Conservation (phyloP, 2,329 filamentous ascomycete species). For the Fusarium nodosum region DNA sequence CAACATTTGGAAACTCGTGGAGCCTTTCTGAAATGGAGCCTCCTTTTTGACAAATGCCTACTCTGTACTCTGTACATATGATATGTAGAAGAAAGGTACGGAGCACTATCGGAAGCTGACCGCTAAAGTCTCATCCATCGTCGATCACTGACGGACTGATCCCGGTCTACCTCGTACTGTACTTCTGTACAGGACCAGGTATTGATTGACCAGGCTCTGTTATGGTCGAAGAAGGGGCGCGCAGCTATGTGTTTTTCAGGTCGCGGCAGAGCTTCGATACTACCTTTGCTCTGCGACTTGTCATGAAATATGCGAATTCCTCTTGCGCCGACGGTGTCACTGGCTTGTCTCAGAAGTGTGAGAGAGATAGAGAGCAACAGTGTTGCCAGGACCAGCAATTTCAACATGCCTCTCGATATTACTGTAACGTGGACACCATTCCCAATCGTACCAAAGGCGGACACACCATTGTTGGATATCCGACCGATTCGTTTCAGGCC, state of each 20-base stretch:
- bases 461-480: constrained; percentile 34
- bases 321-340: constrained; percentile 22
- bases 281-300: constrained; percentile 32
- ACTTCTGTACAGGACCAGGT: background rate
- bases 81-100: constrained; percentile 14
- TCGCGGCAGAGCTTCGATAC: constrained; percentile 29
- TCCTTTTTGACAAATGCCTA: background rate
- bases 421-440: constrained; percentile 10
- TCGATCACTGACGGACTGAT: constrained; percentile 29
- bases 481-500: constrained; percentile 48
- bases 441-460: constrained; percentile 34
- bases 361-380: constrained; percentile 6
- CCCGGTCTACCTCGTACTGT: constrained; percentile 35
- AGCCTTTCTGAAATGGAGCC: constrained; percentile 26
- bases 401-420: constrained; percentile 21
- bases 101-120: constrained; percentile 38
- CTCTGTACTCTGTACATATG: background rate
- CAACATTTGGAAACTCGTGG: constrained; percentile 37
- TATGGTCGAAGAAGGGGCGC: constrained; percentile 33
- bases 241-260: constrained; percentile 26
- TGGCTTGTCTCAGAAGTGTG: constrained; percentile 12
- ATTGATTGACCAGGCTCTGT: constrained; percentile 9
- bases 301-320: constrained; percentile 30
- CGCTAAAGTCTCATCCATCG: constrained; percentile 39
- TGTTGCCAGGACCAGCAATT: constrained; percentile 17